Conservation (phyloP, 805 yeast species). For the Groenewaldozyma salmanticensis region DNA sequence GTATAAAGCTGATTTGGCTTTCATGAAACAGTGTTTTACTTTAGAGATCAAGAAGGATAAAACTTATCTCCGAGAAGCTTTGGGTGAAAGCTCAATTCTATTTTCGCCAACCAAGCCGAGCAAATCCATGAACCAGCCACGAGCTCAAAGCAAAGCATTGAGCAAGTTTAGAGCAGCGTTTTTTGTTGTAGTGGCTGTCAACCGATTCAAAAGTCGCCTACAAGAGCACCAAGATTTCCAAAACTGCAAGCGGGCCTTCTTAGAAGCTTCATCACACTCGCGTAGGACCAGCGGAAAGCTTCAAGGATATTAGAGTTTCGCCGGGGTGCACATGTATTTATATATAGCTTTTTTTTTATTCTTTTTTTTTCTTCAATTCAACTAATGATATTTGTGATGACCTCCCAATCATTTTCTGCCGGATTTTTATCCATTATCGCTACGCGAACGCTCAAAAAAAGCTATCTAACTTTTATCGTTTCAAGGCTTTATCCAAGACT, state of each 20-base stretch:
- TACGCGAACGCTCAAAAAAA: too few relatives aligned
- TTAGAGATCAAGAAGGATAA: slow-evolving; percentile 11
- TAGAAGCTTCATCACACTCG: neutral
- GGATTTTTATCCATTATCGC: too few relatives aligned
- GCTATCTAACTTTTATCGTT: too few relatives aligned
- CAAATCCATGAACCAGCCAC: slow-evolving; percentile 24
- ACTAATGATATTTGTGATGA: too few relatives aligned
- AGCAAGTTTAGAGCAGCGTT: slow-evolving; percentile 22
- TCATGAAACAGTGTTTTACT: neutral
- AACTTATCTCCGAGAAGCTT: slow-evolving; percentile 8
- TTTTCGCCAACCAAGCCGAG: slow-evolving; percentile 1
- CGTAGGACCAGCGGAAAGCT: neutral
- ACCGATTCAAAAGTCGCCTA: slow-evolving; percentile 21
- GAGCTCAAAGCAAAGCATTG: slow-evolving; percentile 23
- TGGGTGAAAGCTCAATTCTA: slow-evolving; percentile 7
- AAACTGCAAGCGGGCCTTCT: neutral
- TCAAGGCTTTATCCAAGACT: slow-evolving; percentile 26
- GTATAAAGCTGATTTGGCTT: neutral
- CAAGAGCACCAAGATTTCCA: slow-evolving; percentile 9
- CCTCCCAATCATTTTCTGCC: too few relatives aligned
- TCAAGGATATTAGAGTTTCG: neutral
- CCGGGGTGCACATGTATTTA: neutral
- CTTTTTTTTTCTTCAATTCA: too few relatives aligned
- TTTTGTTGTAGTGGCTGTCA: slow-evolving; percentile 22
- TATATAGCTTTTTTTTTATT: neutral